Evolutionary conservation across 176 grass and related monocot genomes (phyloP), one percentile per base, ranked within the genome.

Genomic region (Carex parvula): DNA sequence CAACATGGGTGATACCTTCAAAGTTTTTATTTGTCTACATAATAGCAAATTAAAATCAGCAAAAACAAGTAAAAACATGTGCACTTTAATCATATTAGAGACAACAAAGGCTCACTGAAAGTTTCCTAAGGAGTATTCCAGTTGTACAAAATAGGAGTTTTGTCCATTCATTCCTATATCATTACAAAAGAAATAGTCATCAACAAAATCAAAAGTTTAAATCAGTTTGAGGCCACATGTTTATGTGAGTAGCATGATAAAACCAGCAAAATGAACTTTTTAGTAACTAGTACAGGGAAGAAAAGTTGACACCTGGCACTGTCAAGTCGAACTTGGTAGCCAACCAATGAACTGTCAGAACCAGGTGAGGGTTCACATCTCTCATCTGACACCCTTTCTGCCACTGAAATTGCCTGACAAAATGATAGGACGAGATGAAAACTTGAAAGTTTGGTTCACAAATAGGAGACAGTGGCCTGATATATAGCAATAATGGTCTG

Each of bases 291-390:
- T 90, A 67, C 68, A 84, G 60, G 82, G 86, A 78, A 86, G 69
- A 24, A 52, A 60, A 77, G 33, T 76, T 76, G 52, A 60, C 50
- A 98, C 95, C 95, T 90, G 55, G 95, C 92, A 54, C 87, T 94
- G 30, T 98, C 95, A 67, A 98, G 95, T 52, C 95, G 90, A 91
- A 98, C 95, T 94, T 98, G 95, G 84, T 98, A 98, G 72, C 95
- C 92, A 63, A 98, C 90, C 72, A 93, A 89, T 72, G 95, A 98
- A 89, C 87, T 89, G 52, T 91, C 84, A 33, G 86, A 85, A 83
- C 95, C 95, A 91, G 95, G 95, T 87, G 95, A 98, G 73, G 92
- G 86, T 86, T 98, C 95, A 82, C 92, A 98, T 80, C 95, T 91
- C 84, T 98, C 95, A 87, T 91, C 89, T 69, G 92, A 94, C 48